phyloP scores from a whole-genome alignment of 2,329 filamentous ascomycete species.

The Arthroderma uncinatum region DNA sequence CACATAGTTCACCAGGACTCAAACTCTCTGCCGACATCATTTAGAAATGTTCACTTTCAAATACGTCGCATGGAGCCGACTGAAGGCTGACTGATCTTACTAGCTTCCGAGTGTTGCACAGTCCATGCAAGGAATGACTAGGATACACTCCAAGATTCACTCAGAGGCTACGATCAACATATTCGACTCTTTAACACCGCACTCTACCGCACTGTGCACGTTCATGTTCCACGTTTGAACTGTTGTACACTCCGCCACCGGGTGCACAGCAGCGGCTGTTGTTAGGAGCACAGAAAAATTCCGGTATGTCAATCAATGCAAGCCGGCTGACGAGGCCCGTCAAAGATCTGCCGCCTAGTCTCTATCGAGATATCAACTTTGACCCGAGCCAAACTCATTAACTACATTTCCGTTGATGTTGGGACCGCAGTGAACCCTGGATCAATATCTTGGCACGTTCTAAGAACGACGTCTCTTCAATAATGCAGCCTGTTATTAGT shows the following conservation, averaged over 20 bases:
- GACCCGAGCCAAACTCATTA: background rate
- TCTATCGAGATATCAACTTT: background rate
- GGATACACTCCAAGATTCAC: background rate
- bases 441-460: background rate
- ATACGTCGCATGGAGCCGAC: background rate
- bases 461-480: background rate
- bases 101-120: conserved; percentile 4
- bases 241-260: background rate
- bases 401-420: background rate
- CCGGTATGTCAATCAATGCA: background rate
- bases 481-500: background rate
- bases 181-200: background rate
- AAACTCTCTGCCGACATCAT: conserved; percentile 3
- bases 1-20: background rate
- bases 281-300: background rate
- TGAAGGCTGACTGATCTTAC: background rate
- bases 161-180: background rate
- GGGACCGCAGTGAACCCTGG: background rate
- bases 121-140: background rate
- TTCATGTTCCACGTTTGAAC: background rate
- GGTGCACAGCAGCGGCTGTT: background rate
- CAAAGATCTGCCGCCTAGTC: background rate
- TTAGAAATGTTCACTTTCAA: background rate
- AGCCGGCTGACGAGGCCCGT: background rate
- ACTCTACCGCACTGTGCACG: background rate